Base-by-base conservation (phyloP, 768 basidiomycete species). In the Suillus clintonianus region DNA sequence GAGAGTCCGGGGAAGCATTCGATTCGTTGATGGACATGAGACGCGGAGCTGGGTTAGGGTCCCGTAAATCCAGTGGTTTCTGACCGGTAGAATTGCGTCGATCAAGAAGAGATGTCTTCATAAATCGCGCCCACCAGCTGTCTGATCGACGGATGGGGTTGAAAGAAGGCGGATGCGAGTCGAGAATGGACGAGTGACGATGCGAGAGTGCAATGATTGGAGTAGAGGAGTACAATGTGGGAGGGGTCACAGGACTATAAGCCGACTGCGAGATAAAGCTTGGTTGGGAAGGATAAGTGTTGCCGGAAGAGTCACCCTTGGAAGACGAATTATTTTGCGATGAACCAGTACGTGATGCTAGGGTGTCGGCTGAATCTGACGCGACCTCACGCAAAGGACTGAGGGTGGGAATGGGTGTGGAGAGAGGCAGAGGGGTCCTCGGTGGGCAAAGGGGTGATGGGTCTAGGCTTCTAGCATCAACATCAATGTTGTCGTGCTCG, bases 71-170 rank as follows among this genome's bases (percentile, higher is more conserved):
- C 15, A 81, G 72, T 51, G 53, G 68, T 63, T 59, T 74, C 69
- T 64, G 71, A 62, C 76, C 71, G 61, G 76, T 76, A 68, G 82
- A 86, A 13, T 76, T 64, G 30, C 81, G 79, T 45, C 87, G 82
- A 66, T 91, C 90, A 32, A 90, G 80, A 57, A 91, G 79, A 39
- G 86, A 83, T 19, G 87, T 84, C 61, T 84, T 85, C 15, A 90
- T 80, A 69, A 95, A 88, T 3, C 90, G 87, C 10, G 82, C 76
- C 89, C 92, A 95, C 90, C 92, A 93, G 13, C 83, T 86, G 71
- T 91, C 86, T 47, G 85, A 88, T 8, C 91, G 82, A 50, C 85
- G 84, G 53, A 92, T 80, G 1, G 84, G 80, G 48, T 80, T 79
- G 27, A 74, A 78, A 41, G 78, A 78, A 4, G 79, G 75, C 17